Percentiles rank a stretch among this genome's conserved stretches.
Evolutionary conservation across 139 green algal genomes (phyloP).

Genomic region (Chlamydomonas applanata): DNA sequence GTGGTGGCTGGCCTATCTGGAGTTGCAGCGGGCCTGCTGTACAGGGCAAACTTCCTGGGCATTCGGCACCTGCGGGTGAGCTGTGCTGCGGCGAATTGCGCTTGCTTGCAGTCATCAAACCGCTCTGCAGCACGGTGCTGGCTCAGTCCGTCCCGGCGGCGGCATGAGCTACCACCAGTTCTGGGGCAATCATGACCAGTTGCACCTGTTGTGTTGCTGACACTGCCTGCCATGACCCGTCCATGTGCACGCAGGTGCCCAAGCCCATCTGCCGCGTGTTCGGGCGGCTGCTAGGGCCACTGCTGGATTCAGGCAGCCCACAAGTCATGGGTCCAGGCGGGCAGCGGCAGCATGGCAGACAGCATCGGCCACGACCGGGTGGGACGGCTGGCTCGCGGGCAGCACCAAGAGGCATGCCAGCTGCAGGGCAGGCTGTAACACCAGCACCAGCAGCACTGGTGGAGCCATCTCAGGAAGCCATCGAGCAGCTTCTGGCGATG

Average conservation of each 20-base stretch:
- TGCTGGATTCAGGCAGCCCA: not conserved
- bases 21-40: slow-evolving; percentile 53
- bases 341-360: not conserved
- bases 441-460: not conserved
- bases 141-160: too few species aligned
- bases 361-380: not conserved
- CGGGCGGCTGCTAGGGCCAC: not conserved
- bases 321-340: not conserved
- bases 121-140: too few species aligned
- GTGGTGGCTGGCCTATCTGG: slow-evolving; percentile 32
- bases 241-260: too few species aligned
- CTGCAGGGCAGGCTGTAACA: not conserved
- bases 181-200: not conserved
- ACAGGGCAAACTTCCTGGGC: slow-evolving; percentile 51
- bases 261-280: not conserved
- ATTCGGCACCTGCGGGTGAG: slow-evolving; percentile 41
- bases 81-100: too few species aligned
- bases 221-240: too few species aligned
- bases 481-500: slow-evolving; percentile 65
- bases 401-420: not conserved
- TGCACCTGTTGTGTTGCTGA: too few species aligned
- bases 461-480: slow-evolving; percentile 46
- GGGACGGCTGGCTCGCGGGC: not conserved
- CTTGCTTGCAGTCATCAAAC: too few species aligned
- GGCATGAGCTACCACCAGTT: too few species aligned